Evolutionary conservation across 2,329 filamentous ascomycete genomes (phyloP).

Genomic region (Alternaria sp.): DNA sequence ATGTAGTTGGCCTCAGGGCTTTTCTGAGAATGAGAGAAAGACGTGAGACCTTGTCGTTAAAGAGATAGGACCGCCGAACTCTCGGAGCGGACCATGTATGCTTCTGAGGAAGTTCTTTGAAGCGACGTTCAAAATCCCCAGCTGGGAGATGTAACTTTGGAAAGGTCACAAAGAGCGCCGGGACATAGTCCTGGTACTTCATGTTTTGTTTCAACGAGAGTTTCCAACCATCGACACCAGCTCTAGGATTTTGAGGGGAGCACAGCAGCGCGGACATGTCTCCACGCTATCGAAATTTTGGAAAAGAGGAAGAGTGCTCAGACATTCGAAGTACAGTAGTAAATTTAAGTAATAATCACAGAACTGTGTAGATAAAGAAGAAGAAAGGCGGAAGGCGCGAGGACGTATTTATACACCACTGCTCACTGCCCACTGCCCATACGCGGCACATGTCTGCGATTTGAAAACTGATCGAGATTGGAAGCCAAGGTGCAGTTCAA

Average conservation of each 20-base stretch:
- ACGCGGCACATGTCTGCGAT: too few relatives aligned
- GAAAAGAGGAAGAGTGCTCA: neutral
- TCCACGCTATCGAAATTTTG: neutral
- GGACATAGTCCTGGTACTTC: neutral
- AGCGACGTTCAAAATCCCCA: neutral
- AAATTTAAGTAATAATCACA: too few relatives aligned
- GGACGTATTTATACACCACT: neutral
- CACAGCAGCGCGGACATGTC: neutral
- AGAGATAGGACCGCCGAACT: neutral
- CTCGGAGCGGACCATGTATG: neutral
- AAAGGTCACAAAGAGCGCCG: neutral
- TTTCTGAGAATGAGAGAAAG: neutral
- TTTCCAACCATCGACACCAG: fast-evolving
- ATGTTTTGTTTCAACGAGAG: neutral
- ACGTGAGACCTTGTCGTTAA: neutral
- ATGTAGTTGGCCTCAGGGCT: neutral
- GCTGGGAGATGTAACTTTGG: neutral
- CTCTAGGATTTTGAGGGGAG: neutral
- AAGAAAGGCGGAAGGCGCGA: neutral
- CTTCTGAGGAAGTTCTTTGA: neutral
- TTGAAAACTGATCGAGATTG: neutral
- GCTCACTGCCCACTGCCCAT: neutral
- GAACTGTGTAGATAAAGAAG: neutral
- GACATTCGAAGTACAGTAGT: too few relatives aligned
- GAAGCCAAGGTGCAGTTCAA: neutral